Evolutionary conservation across 805 yeast genomes (phyloP), one percentile per base, ranked within the genome.

Genomic region (Starmerella kuoi): DNA sequence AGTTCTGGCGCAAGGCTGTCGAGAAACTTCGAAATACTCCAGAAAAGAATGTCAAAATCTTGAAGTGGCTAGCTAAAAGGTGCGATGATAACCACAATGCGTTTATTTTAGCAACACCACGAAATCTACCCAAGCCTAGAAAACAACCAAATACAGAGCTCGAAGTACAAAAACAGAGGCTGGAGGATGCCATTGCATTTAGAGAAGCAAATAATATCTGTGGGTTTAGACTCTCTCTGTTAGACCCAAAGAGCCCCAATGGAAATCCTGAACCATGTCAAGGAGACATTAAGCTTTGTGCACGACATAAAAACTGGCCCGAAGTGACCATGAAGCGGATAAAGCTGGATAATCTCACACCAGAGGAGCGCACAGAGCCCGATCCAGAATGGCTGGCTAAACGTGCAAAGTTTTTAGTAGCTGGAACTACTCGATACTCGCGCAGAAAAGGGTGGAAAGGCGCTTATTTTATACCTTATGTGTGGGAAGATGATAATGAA

Each of bases 381-480:
- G 47, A 44, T 15, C 31, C 38, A 5, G 41, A 30, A 8, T 40
- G 34, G 35, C 24, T 44, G 2, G 39, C 35, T 17, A 31, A 33
- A 34, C 37, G 44, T 3, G 47, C 45, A 14, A 35, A 41, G 36
- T 30, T 12, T 17, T 32, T 41, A 5, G 42, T 42, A 8, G 32
- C 44, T 7, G 48, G 48, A 12, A 41, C 48, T 11, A 45, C 45
- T 7, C 37, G 45, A 7, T 38, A 36, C 18, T 40, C 47, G n/a
- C 15, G 37, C 9, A 20, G 44, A 1, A 35, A 33, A 12, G 30
- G 41, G 6, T 27, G 20, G 30, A 31, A 24, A n/a, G 41, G 39
- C 6, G 42, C 38, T 2, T 41, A 41, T n/a, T 41, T 41, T 18
- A 12, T 41, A 9, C 48, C 48, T 6, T 45, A 45, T 18, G 40